Evolutionary conservation across 495 filamentous ascomycete genomes (phyloP).

Genomic region (Penicillium paxilli): DNA sequence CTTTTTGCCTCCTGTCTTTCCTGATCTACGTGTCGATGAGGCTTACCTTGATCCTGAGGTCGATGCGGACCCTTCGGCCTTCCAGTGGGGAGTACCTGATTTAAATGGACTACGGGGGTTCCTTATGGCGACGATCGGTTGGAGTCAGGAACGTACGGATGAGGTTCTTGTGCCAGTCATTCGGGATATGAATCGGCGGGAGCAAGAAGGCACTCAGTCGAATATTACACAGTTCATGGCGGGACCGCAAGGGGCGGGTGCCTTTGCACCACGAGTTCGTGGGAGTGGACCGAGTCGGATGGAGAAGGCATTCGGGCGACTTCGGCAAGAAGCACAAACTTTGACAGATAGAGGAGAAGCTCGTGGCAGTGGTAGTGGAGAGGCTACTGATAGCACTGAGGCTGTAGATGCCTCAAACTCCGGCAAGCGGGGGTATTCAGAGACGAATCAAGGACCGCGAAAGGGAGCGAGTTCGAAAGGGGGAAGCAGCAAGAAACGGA

Average conservation of each 20-base stretch:
- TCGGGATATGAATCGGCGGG: slow-evolving; percentile 85
- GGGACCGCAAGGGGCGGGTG: slow-evolving; percentile 61
- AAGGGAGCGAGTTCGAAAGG: background rate
- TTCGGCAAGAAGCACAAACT: slow-evolving; percentile 55
- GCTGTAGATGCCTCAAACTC: background rate
- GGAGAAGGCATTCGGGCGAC: slow-evolving; percentile 71
- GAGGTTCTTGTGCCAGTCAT: slow-evolving; percentile 95
- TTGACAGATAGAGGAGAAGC: background rate
- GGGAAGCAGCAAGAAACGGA: background rate
- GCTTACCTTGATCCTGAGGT: slow-evolving; percentile 88
- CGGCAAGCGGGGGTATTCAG: background rate
- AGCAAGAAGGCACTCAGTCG: slow-evolving; percentile 85
- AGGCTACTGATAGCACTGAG: background rate
- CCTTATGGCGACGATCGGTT: slow-evolving; percentile 91
- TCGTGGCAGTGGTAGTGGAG: background rate
- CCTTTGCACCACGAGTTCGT: slow-evolving; percentile 75
- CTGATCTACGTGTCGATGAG: slow-evolving; percentile 67
- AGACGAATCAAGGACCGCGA: background rate
- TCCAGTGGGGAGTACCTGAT: slow-evolving; percentile 95
- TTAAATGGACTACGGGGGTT: slow-evolving; percentile 81
- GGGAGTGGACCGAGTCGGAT: slow-evolving; percentile 69
- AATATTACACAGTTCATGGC: slow-evolving; percentile 93
- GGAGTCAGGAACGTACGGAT: slow-evolving; percentile 86
- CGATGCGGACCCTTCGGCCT: slow-evolving; percentile 71
- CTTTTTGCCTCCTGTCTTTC: slow-evolving; percentile 79